Conservation (phyloP, 768 basidiomycete species). For the Tulasnella sp. region DNA sequence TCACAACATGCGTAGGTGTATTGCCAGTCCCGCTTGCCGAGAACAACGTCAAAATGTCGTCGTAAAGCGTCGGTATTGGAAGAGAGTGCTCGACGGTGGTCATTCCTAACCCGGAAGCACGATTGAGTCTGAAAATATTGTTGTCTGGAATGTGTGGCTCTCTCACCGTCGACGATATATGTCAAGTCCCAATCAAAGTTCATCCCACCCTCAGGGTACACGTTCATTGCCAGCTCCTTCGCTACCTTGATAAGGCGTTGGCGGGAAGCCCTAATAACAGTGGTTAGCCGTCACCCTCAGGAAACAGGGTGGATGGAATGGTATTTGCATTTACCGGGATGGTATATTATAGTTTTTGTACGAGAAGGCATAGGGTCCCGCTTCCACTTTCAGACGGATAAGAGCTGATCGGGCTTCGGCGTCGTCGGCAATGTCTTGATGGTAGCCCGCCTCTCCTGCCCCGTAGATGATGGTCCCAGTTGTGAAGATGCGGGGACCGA, state of each 20-base stretch:
- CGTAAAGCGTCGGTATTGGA: constrained; percentile 60
- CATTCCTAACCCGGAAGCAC: constrained; percentile 50
- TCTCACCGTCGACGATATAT: constrained; percentile 68
- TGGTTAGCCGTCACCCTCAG: background rate
- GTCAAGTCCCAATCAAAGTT: constrained; percentile 75
- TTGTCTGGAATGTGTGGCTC: background rate
- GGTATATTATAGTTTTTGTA: constrained; percentile 78
- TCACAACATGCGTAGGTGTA: constrained; percentile 71
- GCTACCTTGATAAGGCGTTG: constrained; percentile 22
- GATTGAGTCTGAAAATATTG: background rate
- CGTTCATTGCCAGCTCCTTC: constrained; percentile 19
- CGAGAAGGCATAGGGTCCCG: constrained; percentile 63
- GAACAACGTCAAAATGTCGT: constrained; percentile 61
- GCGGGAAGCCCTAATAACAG: constrained; percentile 13
- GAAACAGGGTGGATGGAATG: background rate
- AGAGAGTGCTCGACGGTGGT: constrained; percentile 70
- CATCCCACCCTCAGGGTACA: constrained; percentile 50
- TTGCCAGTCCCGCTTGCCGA: constrained; percentile 64
- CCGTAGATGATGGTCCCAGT: constrained; percentile 65
- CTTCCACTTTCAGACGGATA: constrained; percentile 64
- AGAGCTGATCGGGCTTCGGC: constrained; percentile 64
- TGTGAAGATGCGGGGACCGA: constrained; percentile 70
- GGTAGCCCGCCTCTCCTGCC: constrained; percentile 43
- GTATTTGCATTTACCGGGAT: constrained; percentile 43
- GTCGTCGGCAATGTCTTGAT: constrained; percentile 61